phyloP scores from a whole-genome alignment of 2,329 filamentous ascomycete genomes.

The Capronia coronata region DNA sequence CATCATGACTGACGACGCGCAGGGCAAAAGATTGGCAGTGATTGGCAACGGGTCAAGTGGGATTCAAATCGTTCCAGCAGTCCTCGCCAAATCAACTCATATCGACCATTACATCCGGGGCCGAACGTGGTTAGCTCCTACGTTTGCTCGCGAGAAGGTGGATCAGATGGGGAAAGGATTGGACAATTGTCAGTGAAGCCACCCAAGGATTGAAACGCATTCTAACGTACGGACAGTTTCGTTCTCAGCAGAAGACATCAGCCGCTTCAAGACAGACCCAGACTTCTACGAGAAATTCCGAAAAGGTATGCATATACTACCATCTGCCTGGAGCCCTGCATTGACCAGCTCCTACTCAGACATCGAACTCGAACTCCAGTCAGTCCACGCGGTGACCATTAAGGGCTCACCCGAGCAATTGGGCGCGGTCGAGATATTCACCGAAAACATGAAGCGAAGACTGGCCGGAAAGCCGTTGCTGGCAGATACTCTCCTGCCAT shows the following conservation, averaged over 20 bases:
- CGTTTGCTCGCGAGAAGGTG: conserved; percentile 14
- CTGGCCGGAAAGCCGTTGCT: conserved; percentile 31
- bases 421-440: conserved; percentile 38
- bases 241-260: conserved; percentile 12
- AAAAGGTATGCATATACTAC: conserved; percentile 15
- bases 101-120: conserved; percentile 30
- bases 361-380: conserved; percentile 1
- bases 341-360: not conserved
- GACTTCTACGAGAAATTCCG: conserved; percentile 12
- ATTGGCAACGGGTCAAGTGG: conserved; percentile 41
- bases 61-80: conserved; percentile 43
- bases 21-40: conserved; percentile 36
- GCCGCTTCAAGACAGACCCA: conserved; percentile 6
- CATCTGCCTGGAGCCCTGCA: not conserved
- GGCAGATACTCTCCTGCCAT: conserved; percentile 26
- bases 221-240: too few relatives aligned
- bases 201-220: not conserved
- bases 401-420: conserved; percentile 11
- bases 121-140: conserved; percentile 21
- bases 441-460: conserved; percentile 36
- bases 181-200: conserved; percentile 13
- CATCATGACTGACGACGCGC: not conserved
- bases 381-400: conserved; percentile 12
- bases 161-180: conserved; percentile 21
- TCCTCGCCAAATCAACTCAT: conserved; percentile 29